A percentile compares a stretch with the other conserved stretches of the same genome.
phyloP scores from a whole-genome alignment of 2,329 filamentous ascomycete genomes.

The Hansfordia pulvinata region DNA sequence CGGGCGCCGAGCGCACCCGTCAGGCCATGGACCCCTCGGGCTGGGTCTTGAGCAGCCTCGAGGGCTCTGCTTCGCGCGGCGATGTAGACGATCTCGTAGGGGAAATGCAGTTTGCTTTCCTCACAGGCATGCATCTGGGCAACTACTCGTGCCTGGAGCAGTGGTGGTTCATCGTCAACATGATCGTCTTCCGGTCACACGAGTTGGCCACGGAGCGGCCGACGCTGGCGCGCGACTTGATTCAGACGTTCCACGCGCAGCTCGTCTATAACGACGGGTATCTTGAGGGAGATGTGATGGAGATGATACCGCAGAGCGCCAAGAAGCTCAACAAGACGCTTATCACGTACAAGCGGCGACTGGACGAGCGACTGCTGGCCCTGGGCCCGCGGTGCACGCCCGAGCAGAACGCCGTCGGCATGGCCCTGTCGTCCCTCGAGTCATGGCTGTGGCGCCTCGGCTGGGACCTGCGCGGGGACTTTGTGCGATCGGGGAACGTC shows the following conservation, averaged over 20 bases:
- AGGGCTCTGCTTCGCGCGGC: constrained; percentile 5
- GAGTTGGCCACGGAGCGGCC: constrained; percentile 28
- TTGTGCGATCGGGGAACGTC: constrained; percentile 30
- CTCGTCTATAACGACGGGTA: constrained; percentile 36
- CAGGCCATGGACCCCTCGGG: constrained; percentile 25
- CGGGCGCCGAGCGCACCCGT: constrained; percentile 13
- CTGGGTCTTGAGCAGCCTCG: constrained; percentile 29
- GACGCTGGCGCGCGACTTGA: constrained; percentile 27
- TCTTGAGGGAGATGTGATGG: constrained; percentile 30
- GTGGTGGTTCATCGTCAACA: constrained; percentile 43
- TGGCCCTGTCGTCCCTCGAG: constrained; percentile 35
- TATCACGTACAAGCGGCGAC: constrained; percentile 37
- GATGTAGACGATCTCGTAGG: constrained; percentile 32
- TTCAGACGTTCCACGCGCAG: constrained; percentile 39
- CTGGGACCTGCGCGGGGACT: constrained; percentile 41
- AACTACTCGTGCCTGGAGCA: constrained; percentile 48
- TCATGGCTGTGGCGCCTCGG: constrained; percentile 30
- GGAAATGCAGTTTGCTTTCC: constrained; percentile 46
- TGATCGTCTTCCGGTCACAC: constrained; percentile 36
- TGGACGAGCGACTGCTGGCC: constrained; percentile 30
- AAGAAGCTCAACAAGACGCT: constrained; percentile 29
- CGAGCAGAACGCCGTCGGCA: constrained; percentile 28
- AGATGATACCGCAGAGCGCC: constrained; percentile 17
- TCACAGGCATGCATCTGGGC: constrained; percentile 42
- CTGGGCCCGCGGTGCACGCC: constrained; percentile 19